Evolutionary conservation across 2,329 filamentous ascomycete species (phyloP), one percentile per base, ranked within the genome.

Genomic region (Trichoderma koningii): DNA sequence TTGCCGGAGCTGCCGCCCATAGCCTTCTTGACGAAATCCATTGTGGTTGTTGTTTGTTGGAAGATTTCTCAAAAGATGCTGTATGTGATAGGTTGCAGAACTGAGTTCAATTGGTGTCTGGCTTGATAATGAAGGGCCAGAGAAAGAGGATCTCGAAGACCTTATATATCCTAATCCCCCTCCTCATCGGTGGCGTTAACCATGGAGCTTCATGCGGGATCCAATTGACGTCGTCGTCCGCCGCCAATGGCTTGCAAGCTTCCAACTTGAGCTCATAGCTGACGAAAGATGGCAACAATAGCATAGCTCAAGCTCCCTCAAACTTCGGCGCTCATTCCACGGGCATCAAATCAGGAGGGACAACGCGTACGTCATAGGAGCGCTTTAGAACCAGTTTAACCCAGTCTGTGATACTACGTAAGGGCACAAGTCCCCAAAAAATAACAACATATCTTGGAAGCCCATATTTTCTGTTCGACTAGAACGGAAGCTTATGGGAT

Each of bases 21-120:
- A 61, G 75, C 74, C 57, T 76, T 75, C 70, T 78, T 78, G 73
- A 79, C 28, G 70, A 77, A 76, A 75, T 79, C 76, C 77, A 79
- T 79, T 23, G 50, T 14, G 51, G 14, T 17, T 19, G 15, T 51
- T 7, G 6, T 28, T 30, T 52, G 3, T 5, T 52, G 7, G 10
- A 10, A 10, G 30, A 30, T 19, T 10, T 19, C 4, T 42, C 12
- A 26, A 28, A 42, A n/a, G 6, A 23, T 42, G 14, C 5, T 26
- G 34, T 55, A 3, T 34, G 0, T 1, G 12, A 12, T n/a, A 6
- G 7, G 21, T 23, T 2, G 21, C 21, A 30, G 10, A 21, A 3
- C 34, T 28, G 10, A 19, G n/a, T 34, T 34, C 34, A 10, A 10
- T 14, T 12, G 10, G 4, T 38, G 34, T 30, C 30, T 30, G 7